Percentiles rank a stretch among this genome's conserved stretches.
These are phyloP conservation scores for Chlorella vulgaris DNA, from an alignment of 139 green algal genomes.

Conservation along the genomic window DNA sequence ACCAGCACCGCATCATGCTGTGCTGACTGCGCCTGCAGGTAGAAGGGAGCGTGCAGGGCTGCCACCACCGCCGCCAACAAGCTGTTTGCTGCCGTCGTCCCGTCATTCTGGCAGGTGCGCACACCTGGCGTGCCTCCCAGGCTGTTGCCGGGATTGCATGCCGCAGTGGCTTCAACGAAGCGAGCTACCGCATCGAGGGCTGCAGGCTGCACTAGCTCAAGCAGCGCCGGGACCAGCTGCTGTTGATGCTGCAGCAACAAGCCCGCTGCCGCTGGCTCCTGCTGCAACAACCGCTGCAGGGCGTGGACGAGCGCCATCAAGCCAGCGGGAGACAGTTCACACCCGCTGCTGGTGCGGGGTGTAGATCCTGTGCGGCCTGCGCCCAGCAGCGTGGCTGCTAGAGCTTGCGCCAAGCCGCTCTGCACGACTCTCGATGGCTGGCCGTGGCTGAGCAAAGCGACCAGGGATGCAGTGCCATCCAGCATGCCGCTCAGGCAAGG, in stretches of 20 bases:
- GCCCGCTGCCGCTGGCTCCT: constrained; percentile 42
- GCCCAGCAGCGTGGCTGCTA: constrained; percentile 2
- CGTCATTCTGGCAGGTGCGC: neutral
- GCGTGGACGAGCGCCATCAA: constrained; percentile 55
- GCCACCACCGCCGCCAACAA: constrained; percentile 26
- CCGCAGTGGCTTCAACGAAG: constrained; percentile 25
- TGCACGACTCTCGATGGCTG: constrained; percentile 49
- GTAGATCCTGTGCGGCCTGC: neutral
- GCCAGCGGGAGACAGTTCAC: constrained; percentile 70
- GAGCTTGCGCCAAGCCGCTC: constrained; percentile 48
- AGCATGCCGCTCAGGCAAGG: constrained; percentile 45
- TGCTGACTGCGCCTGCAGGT: neutral
- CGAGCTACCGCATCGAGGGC: neutral
- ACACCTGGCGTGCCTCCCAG: neutral
- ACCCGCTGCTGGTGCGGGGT: too few species aligned
- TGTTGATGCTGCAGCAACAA: constrained; percentile 42
- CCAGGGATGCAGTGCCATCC: constrained; percentile 63
- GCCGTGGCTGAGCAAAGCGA: constrained; percentile 35
- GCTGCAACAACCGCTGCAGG: constrained; percentile 36
- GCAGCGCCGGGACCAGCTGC: constrained; percentile 54
- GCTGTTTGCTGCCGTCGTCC: neutral
- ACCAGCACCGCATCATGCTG: constrained; percentile 3
- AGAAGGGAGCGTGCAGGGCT: constrained; percentile 17
- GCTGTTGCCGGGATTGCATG: constrained; percentile 32
- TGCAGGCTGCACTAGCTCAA: constrained; percentile 49